These are phyloP conservation scores for Amanita subjunquillea DNA, from an alignment of 768 basidiomycete genomes.

Conservation along the genomic window DNA sequence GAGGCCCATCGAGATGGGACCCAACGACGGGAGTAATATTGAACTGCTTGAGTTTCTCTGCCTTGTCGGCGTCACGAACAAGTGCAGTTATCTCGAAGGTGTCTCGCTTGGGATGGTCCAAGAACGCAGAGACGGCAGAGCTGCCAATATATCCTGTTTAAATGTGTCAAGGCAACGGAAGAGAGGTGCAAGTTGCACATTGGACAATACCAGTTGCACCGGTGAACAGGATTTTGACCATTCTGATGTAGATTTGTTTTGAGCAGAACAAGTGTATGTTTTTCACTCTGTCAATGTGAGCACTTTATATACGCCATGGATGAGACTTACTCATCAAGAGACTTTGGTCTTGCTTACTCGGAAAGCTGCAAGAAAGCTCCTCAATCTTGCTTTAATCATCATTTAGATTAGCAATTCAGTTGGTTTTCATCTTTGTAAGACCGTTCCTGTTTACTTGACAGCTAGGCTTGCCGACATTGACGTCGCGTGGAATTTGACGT, in stretches of 20 bases:
- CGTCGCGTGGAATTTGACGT: too few relatives aligned
- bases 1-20: slow-evolving; percentile 29
- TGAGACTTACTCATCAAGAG: too few relatives aligned
- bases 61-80: slow-evolving; percentile 34
- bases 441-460: too few relatives aligned
- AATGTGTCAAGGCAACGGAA: neutral
- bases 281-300: too few relatives aligned
- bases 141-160: slow-evolving; percentile 40
- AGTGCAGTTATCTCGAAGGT: slow-evolving; percentile 33
- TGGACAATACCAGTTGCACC: slow-evolving; percentile 32
- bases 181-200: neutral
- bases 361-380: too few relatives aligned
- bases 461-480: too few relatives aligned
- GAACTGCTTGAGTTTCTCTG: slow-evolving; percentile 26
- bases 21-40: slow-evolving; percentile 31
- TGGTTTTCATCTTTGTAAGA: too few relatives aligned
- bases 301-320: too few relatives aligned
- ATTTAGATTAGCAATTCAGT: too few relatives aligned
- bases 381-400: too few relatives aligned
- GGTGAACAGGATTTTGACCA: slow-evolving; percentile 25
- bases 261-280: too few relatives aligned
- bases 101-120: slow-evolving; percentile 22
- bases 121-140: slow-evolving; percentile 29
- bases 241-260: neutral
- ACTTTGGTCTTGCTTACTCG: too few relatives aligned